Conservation (phyloP, 768 basidiomycete species). For the Serendipita sp. region DNA sequence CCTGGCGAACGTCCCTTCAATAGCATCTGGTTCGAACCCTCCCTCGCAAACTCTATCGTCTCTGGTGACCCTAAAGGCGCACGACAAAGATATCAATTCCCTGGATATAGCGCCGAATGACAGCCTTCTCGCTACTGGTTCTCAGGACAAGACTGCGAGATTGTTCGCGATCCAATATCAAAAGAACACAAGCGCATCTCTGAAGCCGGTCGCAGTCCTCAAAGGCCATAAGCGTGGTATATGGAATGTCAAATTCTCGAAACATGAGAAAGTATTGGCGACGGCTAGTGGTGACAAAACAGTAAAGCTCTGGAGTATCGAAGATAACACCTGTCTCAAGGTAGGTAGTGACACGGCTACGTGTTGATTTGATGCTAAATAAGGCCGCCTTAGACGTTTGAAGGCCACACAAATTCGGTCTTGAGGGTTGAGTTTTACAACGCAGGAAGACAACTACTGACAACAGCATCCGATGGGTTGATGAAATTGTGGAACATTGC, state of each 20-base stretch:
- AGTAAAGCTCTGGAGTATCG: slow-evolving; percentile 83
- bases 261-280: slow-evolving; percentile 67
- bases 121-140: slow-evolving; percentile 75
- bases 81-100: slow-evolving; percentile 98
- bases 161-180: slow-evolving; percentile 62
- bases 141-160: slow-evolving; percentile 91
- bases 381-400: slow-evolving; percentile 55
- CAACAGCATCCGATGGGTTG: slow-evolving; percentile 82
- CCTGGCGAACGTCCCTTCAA: slow-evolving; percentile 26
- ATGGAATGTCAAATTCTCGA: slow-evolving; percentile 85
- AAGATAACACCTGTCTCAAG: slow-evolving; percentile 80
- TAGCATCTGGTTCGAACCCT: slow-evolving; percentile 13
- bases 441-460: slow-evolving; percentile 70
- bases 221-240: slow-evolving; percentile 96
- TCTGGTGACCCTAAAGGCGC: slow-evolving; percentile 74
- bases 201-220: slow-evolving; percentile 69
- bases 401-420: slow-evolving; percentile 96
- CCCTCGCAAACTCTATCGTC: slow-evolving; percentile 47
- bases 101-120: slow-evolving; percentile 88
- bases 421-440: slow-evolving; percentile 84
- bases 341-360: slow-evolving; percentile 17
- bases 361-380: not conserved
- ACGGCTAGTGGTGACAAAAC: slow-evolving; percentile 94
- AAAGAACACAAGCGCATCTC: slow-evolving; percentile 38
- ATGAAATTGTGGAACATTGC: slow-evolving; percentile 91